A percentile compares a stretch with the other conserved stretches of the same genome.
Conservation (phyloP, 139 green algal species). For the Microglena sp. region DNA sequence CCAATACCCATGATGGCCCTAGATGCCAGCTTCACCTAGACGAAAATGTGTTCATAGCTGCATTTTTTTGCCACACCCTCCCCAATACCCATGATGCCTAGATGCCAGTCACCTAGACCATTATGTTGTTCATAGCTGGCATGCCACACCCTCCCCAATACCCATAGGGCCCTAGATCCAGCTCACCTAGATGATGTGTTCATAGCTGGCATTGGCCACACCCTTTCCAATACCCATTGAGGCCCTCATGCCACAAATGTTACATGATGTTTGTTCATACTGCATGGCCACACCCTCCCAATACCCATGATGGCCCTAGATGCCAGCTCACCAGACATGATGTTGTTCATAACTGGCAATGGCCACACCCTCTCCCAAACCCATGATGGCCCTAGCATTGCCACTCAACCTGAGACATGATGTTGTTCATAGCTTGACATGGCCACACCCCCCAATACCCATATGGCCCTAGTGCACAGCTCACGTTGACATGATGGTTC, state of each 20-base stretch:
- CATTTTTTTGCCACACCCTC: constrained; percentile 61
- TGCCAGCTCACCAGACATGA: too few relatives aligned
- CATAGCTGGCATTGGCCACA: constrained; percentile 59
- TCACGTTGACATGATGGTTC: constrained; percentile 81
- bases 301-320: constrained; percentile 98
- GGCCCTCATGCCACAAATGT: constrained; percentile 93
- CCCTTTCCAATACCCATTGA: constrained; percentile 82
- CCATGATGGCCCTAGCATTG: constrained; percentile 83
- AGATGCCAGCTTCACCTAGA: constrained; percentile 87
- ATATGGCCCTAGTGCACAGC: constrained; percentile 89
- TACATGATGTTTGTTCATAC: constrained; percentile 64
- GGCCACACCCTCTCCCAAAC: too few relatives aligned
- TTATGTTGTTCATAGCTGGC: too few relatives aligned
- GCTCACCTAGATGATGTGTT: too few relatives aligned
- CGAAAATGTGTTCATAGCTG: too few relatives aligned
- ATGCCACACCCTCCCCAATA: too few relatives aligned
- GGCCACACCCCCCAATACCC: constrained; percentile 60
- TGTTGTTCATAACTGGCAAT: constrained; percentile 96
- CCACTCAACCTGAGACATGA: too few relatives aligned
- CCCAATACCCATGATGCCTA: constrained; percentile 84
- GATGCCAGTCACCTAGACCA: constrained; percentile 88
- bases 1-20: constrained; percentile 85
- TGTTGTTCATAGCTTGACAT: constrained; percentile 70
- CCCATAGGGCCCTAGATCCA: too few relatives aligned
- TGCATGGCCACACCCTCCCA: constrained; percentile 97